Percentiles rank a stretch among this genome's conserved stretches.
Conservation (phyloP, 345 rosid genomes). For the Hirschfeldia incana region DNA sequence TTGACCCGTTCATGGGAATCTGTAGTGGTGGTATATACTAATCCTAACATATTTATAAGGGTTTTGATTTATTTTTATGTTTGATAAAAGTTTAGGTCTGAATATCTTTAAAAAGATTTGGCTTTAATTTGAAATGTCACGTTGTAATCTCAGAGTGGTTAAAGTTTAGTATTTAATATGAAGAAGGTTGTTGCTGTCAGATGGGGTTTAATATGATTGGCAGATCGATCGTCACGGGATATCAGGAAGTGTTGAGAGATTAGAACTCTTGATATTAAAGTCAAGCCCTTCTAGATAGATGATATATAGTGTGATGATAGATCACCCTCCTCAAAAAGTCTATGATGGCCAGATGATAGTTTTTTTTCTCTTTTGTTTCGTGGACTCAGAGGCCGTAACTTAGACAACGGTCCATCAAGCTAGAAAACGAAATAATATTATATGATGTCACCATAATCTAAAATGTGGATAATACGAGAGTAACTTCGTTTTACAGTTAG, state of each 20-base stretch:
- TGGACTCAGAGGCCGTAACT: background rate
- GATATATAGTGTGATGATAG: background rate
- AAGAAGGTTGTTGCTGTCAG: conserved; percentile 5
- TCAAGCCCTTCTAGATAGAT: conserved; percentile 35
- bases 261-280: conserved; percentile 8
- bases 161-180: conserved; percentile 13
- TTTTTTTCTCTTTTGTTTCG: background rate
- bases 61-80: background rate
- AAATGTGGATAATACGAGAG: background rate
- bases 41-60: background rate
- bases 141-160: conserved; percentile 27
- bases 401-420: background rate
- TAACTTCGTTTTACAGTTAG: background rate
- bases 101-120: background rate
- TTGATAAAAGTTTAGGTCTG: background rate
- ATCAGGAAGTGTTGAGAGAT: conserved; percentile 5
- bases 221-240: conserved; percentile 22
- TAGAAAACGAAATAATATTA: background rate
- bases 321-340: background rate
- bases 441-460: background rate
- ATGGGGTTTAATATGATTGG: conserved; percentile 4
- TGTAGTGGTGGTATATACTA: background rate
- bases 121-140: conserved; percentile 17
- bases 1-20: conserved; percentile 23
- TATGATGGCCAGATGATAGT: conserved; percentile 4